phyloP scores from a whole-genome alignment of 306 rosid genomes.

The Cicer judaicum region DNA sequence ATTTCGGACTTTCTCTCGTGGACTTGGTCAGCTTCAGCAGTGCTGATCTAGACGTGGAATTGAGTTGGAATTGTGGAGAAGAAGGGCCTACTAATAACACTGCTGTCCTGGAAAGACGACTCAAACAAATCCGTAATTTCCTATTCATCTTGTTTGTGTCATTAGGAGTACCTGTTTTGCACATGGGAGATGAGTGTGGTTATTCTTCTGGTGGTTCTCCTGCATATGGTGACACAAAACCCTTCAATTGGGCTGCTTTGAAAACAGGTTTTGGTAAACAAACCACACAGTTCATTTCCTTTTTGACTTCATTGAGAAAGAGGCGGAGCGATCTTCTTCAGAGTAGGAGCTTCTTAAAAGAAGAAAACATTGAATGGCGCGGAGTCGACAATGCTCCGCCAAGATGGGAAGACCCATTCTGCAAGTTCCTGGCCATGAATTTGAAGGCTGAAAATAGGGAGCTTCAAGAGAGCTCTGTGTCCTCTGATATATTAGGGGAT shows the following conservation, averaged over 20 bases:
- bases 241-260: constrained; percentile 71
- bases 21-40: constrained; percentile 88
- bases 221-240: constrained; percentile 54
- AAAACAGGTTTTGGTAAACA: constrained; percentile 73
- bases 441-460: constrained; percentile 59
- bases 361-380: constrained; percentile 78
- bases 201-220: constrained; percentile 73
- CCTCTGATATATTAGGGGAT: constrained; percentile 55
- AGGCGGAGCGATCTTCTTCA: constrained; percentile 72
- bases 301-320: constrained; percentile 67
- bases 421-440: constrained; percentile 81
- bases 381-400: constrained; percentile 69
- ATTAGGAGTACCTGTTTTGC: constrained; percentile 88
- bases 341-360: constrained; percentile 65
- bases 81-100: constrained; percentile 79
- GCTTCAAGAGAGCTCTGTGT: constrained; percentile 36
- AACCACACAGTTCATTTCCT: constrained; percentile 65
- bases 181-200: constrained; percentile 97
- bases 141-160: constrained; percentile 74
- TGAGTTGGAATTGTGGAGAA: constrained; percentile 95
- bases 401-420: constrained; percentile 73
- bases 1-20: constrained; percentile 76
- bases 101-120: constrained; percentile 71
- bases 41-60: constrained; percentile 54
- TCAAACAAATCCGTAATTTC: constrained; percentile 84